A percentile compares a stretch with the other conserved stretches of the same genome.
These are phyloP conservation scores for Blastomyces percursus DNA, from an alignment of 2,329 filamentous ascomycete genomes.

Conservation along the genomic window DNA sequence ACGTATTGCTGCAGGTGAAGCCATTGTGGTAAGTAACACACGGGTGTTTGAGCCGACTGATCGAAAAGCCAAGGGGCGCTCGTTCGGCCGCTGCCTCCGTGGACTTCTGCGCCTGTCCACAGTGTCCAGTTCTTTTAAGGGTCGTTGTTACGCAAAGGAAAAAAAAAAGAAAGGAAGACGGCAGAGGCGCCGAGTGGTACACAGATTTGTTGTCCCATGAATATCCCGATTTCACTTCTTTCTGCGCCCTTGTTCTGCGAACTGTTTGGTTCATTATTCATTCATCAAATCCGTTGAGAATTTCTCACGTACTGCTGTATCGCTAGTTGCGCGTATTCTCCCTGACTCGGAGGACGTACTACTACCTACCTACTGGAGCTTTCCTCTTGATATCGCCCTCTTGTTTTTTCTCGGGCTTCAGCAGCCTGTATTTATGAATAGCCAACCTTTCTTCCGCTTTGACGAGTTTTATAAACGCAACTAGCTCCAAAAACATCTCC, in stretches of 20 bases:
- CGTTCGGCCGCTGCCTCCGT: background rate
- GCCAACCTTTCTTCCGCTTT: background rate
- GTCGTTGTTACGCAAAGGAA: background rate
- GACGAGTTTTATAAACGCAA: background rate
- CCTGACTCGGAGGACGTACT: background rate
- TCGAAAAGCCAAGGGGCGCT: background rate
- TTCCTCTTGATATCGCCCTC: background rate
- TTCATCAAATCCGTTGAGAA: background rate
- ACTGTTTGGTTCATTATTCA: background rate
- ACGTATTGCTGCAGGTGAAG: background rate
- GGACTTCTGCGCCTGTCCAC: background rate
- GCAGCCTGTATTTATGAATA: background rate
- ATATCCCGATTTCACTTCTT: background rate
- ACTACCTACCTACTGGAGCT: background rate
- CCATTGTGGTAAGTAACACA: background rate
- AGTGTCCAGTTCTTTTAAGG: background rate
- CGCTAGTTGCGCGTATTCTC: background rate
- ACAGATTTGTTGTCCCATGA: constrained; percentile 1
- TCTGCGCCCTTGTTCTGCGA: background rate
- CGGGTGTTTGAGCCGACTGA: background rate
- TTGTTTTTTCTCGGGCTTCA: background rate
- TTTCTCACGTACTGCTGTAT: background rate
- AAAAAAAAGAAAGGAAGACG: background rate
- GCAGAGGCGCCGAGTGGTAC: background rate
- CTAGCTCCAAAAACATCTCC: background rate